Evolutionary conservation across 2,329 filamentous ascomycete species (phyloP), one percentile per base, ranked within the genome.

Genomic region (Sporothrix brasiliensis): DNA sequence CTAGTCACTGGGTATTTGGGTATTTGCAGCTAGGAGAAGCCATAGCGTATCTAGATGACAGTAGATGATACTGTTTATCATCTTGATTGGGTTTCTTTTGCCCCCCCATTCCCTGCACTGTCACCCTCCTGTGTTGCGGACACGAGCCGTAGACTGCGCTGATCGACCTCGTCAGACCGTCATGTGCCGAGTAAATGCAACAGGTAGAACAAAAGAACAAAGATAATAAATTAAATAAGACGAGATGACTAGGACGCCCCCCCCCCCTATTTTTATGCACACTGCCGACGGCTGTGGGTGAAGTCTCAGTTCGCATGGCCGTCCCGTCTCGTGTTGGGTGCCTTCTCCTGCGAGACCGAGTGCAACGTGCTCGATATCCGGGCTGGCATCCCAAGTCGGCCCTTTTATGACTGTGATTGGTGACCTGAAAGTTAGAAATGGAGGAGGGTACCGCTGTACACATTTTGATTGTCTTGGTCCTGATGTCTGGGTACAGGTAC

Each of bases 371-470:
- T 47, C 11, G 41, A 21, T 44, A 47, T 67, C 21, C 16, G 9
- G 41, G 47, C 50, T 44, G 49, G 21, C 14, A 34, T 2, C 21
- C 21, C 30, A 44, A 67, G 65, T 67, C 65, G 65, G 65, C 50
- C 65, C 65, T 67, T 67, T 67, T 67, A 41, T 67, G 50, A 6
- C 50, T 67, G 65, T 54, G 50, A 56, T 56, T 67, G 65, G 65
- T 56, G 34, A 34, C 56, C 39, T 49, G 60, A 19, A 7, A 7
- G 24, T 16, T 11, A 30, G 11, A 27, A 7, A 47, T n/a, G 0
- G 13, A 16, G 11, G 21, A 47, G 16, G 30, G 41, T 21, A 63
- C 10, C 14, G 21, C 14, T 13, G n/a, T 4, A 49, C 14, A 10
- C 19, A 34, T 2, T 54, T 54, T 30, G 11, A 54, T 30, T 60